Evolutionary conservation across 1,284 basidiomycete genomes (phyloP).

Genomic region (Chalciporus sp.): DNA sequence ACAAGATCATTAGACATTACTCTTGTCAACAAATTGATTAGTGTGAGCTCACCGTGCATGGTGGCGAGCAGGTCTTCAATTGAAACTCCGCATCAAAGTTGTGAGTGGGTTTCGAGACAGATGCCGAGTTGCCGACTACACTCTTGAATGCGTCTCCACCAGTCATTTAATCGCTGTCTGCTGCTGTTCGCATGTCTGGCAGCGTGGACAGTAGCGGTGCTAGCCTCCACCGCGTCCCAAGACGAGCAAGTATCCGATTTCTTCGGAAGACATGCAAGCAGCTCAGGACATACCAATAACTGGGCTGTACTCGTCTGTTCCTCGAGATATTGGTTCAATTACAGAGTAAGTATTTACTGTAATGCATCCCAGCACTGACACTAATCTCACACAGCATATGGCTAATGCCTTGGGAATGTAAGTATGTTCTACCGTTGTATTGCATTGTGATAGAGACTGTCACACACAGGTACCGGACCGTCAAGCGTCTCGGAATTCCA

Average conservation of each 20-base stretch:
- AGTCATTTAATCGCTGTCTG: constrained; percentile 32
- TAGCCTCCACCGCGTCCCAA: constrained; percentile 21
- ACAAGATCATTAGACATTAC: constrained; percentile 5
- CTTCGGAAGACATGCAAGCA: constrained; percentile 31
- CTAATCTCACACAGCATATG: constrained; percentile 73
- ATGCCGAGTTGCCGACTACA: constrained; percentile 31
- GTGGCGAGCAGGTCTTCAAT: constrained; percentile 17
- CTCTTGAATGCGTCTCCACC: constrained; percentile 38
- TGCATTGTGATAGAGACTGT: constrained; percentile 1
- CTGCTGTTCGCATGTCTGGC: constrained; percentile 30
- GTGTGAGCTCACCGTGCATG: constrained; percentile 49
- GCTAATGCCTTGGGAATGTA: constrained; percentile 96
- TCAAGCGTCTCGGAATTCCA: constrained; percentile 96
- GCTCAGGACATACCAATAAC: constrained; percentile 87
- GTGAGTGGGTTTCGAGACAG: neutral
- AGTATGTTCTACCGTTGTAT: constrained; percentile 20
- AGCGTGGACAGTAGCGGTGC: constrained; percentile 35
- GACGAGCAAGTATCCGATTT: constrained; percentile 29
- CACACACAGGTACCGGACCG: constrained; percentile 84
- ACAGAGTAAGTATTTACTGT: constrained; percentile 66
- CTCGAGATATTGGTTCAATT: constrained; percentile 98
- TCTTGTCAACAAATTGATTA: constrained; percentile 1
- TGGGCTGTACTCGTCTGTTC: constrained; percentile 98
- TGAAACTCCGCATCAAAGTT: constrained; percentile 26
- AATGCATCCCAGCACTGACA: neutral